Percentiles rank a stretch among this genome's conserved stretches.
phyloP scores from a whole-genome alignment of 306 rosid genomes.

The Acacia confusa region DNA sequence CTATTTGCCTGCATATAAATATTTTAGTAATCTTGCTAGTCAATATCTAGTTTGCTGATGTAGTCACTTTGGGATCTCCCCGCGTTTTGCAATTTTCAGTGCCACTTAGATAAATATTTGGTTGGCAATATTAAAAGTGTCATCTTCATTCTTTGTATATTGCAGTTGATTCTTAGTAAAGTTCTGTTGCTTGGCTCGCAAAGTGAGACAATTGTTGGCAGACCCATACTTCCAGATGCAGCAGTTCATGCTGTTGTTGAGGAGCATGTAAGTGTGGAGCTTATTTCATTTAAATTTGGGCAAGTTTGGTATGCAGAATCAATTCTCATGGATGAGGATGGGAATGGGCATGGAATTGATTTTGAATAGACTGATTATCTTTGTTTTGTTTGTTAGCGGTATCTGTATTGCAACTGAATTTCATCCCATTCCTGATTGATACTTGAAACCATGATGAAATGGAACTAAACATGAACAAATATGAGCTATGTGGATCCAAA shows the following conservation, averaged over 20 bases:
- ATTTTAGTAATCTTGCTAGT: background rate
- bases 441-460: conserved; percentile 8
- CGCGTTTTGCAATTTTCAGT: conserved; percentile 1
- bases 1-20: conserved; percentile 6
- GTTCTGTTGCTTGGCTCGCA: conserved; percentile 82
- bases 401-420: background rate
- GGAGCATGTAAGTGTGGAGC: conserved; percentile 79
- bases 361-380: conserved; percentile 25
- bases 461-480: conserved; percentile 5
- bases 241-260: conserved; percentile 89
- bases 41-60: conserved; percentile 1
- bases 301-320: conserved; percentile 7
- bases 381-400: background rate
- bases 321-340: conserved; percentile 16
- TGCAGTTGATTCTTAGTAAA: conserved; percentile 77
- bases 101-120: background rate
- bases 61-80: background rate
- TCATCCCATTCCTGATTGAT: conserved; percentile 1
- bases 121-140: background rate
- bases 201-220: conserved; percentile 79
- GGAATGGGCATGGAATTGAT: conserved; percentile 22
- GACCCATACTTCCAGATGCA: conserved; percentile 80
- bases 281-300: conserved; percentile 22
- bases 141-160: conserved; percentile 21
- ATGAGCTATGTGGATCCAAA: background rate